Base-by-base conservation (phyloP, 352 stramenopile genomes). In the Phytophthora capsici region DNA sequence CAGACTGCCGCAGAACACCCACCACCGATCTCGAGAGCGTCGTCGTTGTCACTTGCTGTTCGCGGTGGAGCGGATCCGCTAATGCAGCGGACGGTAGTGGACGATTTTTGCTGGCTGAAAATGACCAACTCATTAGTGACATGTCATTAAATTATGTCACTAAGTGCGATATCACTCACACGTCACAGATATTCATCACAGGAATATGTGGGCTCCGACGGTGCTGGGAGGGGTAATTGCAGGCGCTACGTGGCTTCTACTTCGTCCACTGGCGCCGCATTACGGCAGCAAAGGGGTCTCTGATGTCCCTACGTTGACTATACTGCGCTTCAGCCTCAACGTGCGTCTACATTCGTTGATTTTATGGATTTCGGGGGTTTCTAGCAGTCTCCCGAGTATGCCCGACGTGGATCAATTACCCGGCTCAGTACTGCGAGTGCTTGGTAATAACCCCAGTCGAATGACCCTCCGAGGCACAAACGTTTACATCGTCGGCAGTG, bases 401-500 rank as follows among this genome's bases (percentile, higher is more conserved):
- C 59, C 84, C 1, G 59, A 75, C 23, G 77, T 93, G 0, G 76
- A 66, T 2, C 41, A 46, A 44, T 38, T 96, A 16, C 64, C 84
- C 34, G 65, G 73, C 3, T 53, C 70, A 14, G 80, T 96, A 13
- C 46, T 96, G 28, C 84, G 87, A 13, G 71, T 97, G 5, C 60
- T 97, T 10, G 91, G 90, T 13, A 69, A 82, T 20, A 97, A 97
- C 61, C 89, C 91, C 17, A 91, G 91, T 32, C 72, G 85, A 25
- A 92, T 98, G 77, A 98, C 92, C 23, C 69, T 98, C 5, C 71
- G 80, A 20, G 93, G 92, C 30, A 97, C 90, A 8, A 97, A 97
- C 69, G 94, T 88, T 46, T 98, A 97, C 61, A 43, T 98, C 6
- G 63, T 98, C 7, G 91, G 93, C n/a, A 68, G 63, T 3, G 88